Conservation (phyloP, 1,284 basidiomycete genomes). For the Cutaneotrichosporon mucoides region DNA sequence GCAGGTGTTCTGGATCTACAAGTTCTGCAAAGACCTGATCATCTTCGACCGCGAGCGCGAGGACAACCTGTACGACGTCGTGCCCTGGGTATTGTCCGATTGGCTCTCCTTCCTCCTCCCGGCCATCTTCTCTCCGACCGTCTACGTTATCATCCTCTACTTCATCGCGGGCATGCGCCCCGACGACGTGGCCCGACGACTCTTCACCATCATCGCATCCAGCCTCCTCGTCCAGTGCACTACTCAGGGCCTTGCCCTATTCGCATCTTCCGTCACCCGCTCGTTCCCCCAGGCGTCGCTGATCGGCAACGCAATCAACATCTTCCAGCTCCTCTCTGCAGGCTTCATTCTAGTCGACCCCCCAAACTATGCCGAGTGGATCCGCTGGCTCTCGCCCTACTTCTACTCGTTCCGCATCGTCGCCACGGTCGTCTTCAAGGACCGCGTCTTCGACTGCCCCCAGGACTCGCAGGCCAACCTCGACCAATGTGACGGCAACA, state of each 20-base stretch:
- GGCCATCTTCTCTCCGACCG: conserved; percentile 38
- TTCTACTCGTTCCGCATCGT: conserved; percentile 47
- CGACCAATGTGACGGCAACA: conserved; percentile 50
- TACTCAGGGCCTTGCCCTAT: conserved; percentile 48
- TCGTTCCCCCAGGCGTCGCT: conserved; percentile 46
- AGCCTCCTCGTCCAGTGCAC: conserved; percentile 49
- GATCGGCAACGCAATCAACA: conserved; percentile 44
- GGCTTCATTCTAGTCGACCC: conserved; percentile 47
- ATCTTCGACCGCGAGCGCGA: conserved; percentile 55
- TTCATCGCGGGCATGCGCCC: conserved; percentile 47
- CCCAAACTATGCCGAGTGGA: conserved; percentile 51
- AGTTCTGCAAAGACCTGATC: conserved; percentile 49
- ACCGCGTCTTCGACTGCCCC: conserved; percentile 49
- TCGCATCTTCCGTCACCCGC: conserved; percentile 46
- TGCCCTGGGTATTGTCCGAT: conserved; percentile 50
- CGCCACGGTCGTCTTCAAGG: conserved; percentile 47
- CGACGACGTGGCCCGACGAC: conserved; percentile 45
- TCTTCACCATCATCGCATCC: conserved; percentile 50
- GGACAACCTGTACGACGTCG: conserved; percentile 37
- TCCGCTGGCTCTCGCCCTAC: conserved; percentile 47
- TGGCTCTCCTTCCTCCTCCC: conserved; percentile 45
- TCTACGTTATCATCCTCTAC: conserved; percentile 47
- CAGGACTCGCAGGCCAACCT: conserved; percentile 38
- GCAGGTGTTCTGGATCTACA: conserved; percentile 47
- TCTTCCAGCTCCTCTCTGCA: conserved; percentile 37